Conservation (phyloP, 768 basidiomycete species). For the Tylopilus subfusipes region DNA sequence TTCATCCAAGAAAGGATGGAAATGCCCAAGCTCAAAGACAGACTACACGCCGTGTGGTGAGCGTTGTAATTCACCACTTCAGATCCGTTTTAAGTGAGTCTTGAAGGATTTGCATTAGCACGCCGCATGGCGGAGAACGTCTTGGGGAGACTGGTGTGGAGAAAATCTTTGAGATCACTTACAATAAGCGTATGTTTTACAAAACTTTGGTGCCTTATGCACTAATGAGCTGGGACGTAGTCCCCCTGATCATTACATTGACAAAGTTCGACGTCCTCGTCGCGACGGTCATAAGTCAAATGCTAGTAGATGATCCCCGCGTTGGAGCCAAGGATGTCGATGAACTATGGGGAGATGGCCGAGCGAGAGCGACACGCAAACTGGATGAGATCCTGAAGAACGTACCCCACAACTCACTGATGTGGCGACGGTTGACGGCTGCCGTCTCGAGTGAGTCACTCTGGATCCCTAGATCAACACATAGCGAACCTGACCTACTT, state of each 20-base stretch:
- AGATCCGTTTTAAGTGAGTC: not conserved
- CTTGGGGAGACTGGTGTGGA: constrained; percentile 8
- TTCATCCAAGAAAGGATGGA: not conserved
- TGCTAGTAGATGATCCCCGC: too few relatives aligned
- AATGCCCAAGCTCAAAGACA: not conserved
- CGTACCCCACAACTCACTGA: not conserved
- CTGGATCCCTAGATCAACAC: too few relatives aligned
- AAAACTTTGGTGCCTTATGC: not conserved
- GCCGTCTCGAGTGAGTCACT: constrained; percentile 4
- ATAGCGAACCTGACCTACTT: not conserved
- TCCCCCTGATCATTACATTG: constrained; percentile 3
- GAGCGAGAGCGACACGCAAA: not conserved
- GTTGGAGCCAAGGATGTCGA: not conserved
- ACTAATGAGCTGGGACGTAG: not conserved
- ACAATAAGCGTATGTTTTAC: constrained; percentile 1
- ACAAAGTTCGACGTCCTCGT: constrained; percentile 8
- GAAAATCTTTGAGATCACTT: constrained; percentile 2
- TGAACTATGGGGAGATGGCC: not conserved
- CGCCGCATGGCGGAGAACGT: constrained; percentile 4
- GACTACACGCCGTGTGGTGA: constrained; percentile 4
- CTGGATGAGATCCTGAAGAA: not conserved
- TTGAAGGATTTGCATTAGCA: constrained; percentile 4
- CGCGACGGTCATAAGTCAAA: not conserved
- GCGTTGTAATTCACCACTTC: not conserved
- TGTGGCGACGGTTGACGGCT: constrained; percentile 1